These are phyloP conservation scores for Colletotrichum melonis DNA, from an alignment of 2,329 filamentous ascomycete species.

Conservation along the genomic window DNA sequence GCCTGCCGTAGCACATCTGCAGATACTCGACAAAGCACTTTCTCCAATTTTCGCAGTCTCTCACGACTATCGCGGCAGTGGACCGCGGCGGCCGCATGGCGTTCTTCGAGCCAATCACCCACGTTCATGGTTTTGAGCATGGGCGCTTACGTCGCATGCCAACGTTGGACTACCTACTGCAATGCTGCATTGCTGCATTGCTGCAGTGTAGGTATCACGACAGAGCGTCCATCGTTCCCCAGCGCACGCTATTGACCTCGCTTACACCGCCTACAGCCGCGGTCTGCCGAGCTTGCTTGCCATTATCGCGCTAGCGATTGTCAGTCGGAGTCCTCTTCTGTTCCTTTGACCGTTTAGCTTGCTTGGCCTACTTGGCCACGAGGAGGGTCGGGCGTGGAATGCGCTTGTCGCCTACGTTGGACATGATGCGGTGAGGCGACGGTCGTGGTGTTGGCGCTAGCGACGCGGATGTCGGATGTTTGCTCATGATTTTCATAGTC, in stretches of 20 bases:
- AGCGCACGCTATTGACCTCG: neutral
- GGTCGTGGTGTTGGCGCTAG: neutral
- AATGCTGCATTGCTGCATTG: neutral
- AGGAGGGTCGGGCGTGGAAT: neutral
- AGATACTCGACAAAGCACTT: neutral
- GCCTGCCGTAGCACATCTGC: neutral
- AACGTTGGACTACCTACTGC: conserved; percentile 1
- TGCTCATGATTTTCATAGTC: neutral
- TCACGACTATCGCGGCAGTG: conserved; percentile 2
- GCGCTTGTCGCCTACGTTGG: conserved; percentile 3
- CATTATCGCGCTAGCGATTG: neutral
- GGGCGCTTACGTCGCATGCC: conserved; percentile 27
- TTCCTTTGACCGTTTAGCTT: neutral
- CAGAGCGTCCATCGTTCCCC: neutral
- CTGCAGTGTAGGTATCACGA: neutral
- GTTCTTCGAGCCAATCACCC: conserved; percentile 15
- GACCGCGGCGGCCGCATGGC: conserved; percentile 3
- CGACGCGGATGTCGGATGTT: conserved; percentile 3
- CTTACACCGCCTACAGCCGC: neutral
- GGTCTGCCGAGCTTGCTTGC: neutral
- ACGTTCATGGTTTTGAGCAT: neutral
- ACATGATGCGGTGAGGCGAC: neutral
- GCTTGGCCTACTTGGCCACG: neutral
- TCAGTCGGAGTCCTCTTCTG: neutral
- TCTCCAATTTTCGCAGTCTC: neutral